Evolutionary conservation across 2,329 filamentous ascomycete species (phyloP), one percentile per base, ranked within the genome.

Genomic region (Sporothrix mexicana): DNA sequence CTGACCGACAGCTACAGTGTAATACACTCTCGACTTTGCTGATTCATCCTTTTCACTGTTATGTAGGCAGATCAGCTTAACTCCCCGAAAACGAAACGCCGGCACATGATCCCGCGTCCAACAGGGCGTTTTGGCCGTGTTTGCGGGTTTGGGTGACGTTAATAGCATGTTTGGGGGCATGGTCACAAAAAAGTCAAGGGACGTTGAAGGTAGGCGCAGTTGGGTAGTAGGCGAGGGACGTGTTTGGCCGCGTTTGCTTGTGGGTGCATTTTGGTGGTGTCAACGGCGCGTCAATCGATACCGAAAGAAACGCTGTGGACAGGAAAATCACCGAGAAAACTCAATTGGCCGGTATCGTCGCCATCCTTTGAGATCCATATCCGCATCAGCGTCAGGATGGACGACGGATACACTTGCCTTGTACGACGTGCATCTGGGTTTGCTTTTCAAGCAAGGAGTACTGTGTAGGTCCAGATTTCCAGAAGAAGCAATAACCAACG

Each of bases 31-130:
- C 30, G 3, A 36, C 30, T 36, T 36, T 36, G 36, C 59, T 43
- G 36, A 43, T 20, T 62, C 57, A 43, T 41, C 57, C 57, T 53
- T 53, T 4, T 36, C 30, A 36, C 30, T 36, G 30, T 36, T 6
- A 36, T n/a, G 30, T 36, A 36, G 30, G 30, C 30, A 36, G 30
- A 36, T 36, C 30, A 36, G 3, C 30, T 23, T 61, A 61, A 61
- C 57, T 57, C 57, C 57, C 57, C 59, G 59, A 62, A 8, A 36
- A 20, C 1, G 1, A 8, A 36, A 20, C 1, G 1, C n/a, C 59
- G 59, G 36, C 59, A 45, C 59, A n/a, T 45, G 59, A 45, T 64
- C 36, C 59, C 59, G 59, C 59, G 59, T 36, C 59, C n/a, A 64
- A 20, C 5, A 45, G 36, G 59, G 59, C 59, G 41, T 64, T 64